Percentiles rank a stretch among this genome's conserved stretches.
Conservation (phyloP, 495 filamentous ascomycete genomes). For the Viridothelium virens region DNA sequence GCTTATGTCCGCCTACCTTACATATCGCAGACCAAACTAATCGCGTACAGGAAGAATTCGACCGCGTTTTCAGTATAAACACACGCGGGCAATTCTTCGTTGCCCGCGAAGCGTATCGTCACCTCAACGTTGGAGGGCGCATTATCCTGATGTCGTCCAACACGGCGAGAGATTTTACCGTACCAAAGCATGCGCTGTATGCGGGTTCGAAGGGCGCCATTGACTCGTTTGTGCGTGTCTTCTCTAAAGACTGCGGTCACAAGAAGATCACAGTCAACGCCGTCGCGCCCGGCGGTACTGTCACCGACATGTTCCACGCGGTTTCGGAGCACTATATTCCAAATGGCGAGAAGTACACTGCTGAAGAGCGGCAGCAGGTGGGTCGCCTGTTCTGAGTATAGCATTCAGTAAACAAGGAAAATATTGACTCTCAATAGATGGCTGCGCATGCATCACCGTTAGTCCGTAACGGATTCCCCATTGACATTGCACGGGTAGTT, state of each 20-base stretch:
- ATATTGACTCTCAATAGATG: neutral
- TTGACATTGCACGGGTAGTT: slow-evolving; percentile 49
- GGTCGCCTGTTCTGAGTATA: neutral
- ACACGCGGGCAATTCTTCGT: slow-evolving; percentile 24
- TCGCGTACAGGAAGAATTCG: slow-evolving; percentile 18
- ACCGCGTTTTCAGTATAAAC: slow-evolving; percentile 22
- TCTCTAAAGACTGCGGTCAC: slow-evolving; percentile 34
- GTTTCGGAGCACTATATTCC: slow-evolving; percentile 49
- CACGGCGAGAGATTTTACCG: slow-evolving; percentile 43
- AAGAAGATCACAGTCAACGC: slow-evolving; percentile 48
- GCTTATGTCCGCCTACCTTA: neutral
- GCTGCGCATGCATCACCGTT: slow-evolving; percentile 31
- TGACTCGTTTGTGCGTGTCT: slow-evolving; percentile 38
- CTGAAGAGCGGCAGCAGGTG: slow-evolving; percentile 13
- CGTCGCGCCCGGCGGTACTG: slow-evolving; percentile 41
- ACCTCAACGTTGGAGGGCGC: slow-evolving; percentile 46
- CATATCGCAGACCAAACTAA: neutral
- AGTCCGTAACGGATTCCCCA: slow-evolving; percentile 43
- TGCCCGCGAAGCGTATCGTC: slow-evolving; percentile 34
- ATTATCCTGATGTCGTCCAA: slow-evolving; percentile 48
- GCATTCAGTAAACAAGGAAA: neutral
- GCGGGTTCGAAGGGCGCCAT: slow-evolving; percentile 44
- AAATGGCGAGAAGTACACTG: slow-evolving; percentile 33
- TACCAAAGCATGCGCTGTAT: slow-evolving; percentile 48
- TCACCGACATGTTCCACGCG: slow-evolving; percentile 44